These are phyloP conservation scores for Phoma herbarum DNA, from an alignment of 2,329 filamentous ascomycete species.

Conservation along the genomic window DNA sequence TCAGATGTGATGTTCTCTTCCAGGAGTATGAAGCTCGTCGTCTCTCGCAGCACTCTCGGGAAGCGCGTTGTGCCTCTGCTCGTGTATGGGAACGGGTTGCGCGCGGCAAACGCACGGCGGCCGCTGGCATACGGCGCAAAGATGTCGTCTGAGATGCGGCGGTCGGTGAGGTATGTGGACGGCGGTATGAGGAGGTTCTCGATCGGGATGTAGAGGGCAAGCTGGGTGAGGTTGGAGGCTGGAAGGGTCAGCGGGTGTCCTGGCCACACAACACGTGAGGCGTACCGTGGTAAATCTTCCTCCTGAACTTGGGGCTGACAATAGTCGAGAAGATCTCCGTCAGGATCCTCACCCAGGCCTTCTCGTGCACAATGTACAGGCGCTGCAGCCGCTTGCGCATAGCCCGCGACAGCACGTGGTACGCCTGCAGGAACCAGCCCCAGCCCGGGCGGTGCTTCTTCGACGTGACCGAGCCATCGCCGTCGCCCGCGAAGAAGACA, in stretches of 20 bases:
- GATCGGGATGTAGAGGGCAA: conserved; percentile 61
- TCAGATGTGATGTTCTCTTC: conserved; percentile 59
- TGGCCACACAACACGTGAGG: background rate
- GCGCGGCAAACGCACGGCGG: conserved; percentile 57
- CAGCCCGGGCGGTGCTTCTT: conserved; percentile 62
- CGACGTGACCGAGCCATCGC: conserved; percentile 54
- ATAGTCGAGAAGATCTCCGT: conserved; percentile 66
- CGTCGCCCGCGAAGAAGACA: conserved; percentile 66
- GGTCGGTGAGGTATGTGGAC: conserved; percentile 63
- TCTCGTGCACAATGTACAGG: conserved; percentile 66
- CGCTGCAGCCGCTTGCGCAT: conserved; percentile 64
- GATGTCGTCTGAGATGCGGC: conserved; percentile 59
- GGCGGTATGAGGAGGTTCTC: conserved; percentile 64
- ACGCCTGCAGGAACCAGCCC: conserved; percentile 67
- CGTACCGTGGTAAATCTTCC: conserved; percentile 63
- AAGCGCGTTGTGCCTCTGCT: conserved; percentile 57
- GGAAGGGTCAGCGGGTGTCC: background rate
- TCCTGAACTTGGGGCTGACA: conserved; percentile 65
- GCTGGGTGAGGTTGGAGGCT: conserved; percentile 58
- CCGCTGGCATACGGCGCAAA: conserved; percentile 58
- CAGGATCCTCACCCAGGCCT: conserved; percentile 64
- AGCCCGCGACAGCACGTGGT: conserved; percentile 63
- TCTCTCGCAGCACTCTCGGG: conserved; percentile 62
- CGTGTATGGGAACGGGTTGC: conserved; percentile 58
- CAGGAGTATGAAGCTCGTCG: conserved; percentile 61